Conservation (phyloP, 2,329 filamentous ascomycete genomes). For the Fusarium heterosporum region DNA sequence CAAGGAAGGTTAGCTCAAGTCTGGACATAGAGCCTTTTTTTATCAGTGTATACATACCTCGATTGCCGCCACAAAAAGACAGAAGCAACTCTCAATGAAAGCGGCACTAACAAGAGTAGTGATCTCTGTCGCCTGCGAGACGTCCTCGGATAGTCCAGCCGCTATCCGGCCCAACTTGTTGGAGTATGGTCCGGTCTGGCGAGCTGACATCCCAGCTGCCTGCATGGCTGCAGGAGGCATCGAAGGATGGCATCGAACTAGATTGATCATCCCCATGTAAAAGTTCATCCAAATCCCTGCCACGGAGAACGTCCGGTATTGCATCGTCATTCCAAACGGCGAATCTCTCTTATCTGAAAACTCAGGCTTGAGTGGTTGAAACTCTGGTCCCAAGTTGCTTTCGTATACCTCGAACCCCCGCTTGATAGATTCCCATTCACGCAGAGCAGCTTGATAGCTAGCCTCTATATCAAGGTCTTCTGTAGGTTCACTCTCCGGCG, state of each 20-base stretch:
- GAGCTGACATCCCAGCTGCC: conserved; percentile 82
- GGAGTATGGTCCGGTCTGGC: conserved; percentile 76
- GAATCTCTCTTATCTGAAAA: conserved; percentile 69
- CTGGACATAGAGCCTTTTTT: not conserved
- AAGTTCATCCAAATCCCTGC: conserved; percentile 89
- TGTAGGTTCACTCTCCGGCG: conserved; percentile 56
- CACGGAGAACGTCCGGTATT: conserved; percentile 89
- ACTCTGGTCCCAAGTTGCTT: conserved; percentile 76
- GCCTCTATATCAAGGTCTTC: conserved; percentile 71
- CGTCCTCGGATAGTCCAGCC: conserved; percentile 74
- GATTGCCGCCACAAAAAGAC: conserved; percentile 87
- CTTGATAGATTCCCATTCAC: conserved; percentile 83
- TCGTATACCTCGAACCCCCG: conserved; percentile 76
- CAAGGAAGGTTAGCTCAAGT: conserved; percentile 26
- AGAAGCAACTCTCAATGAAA: conserved; percentile 83
- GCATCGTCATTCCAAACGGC: conserved; percentile 84
- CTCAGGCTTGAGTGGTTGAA: conserved; percentile 79
- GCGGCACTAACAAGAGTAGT: conserved; percentile 84
- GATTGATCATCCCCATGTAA: conserved; percentile 84
- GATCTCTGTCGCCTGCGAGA: conserved; percentile 66
- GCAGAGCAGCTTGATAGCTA: conserved; percentile 75
- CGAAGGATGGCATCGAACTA: conserved; percentile 84
- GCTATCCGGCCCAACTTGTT: conserved; percentile 83
- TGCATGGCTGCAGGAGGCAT: conserved; percentile 94
- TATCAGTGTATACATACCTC: conserved; percentile 60